Percentiles rank a stretch among this genome's conserved stretches.
Conservation (phyloP, 2,329 filamentous ascomycete species). For the Chaetothyriales sp. region DNA sequence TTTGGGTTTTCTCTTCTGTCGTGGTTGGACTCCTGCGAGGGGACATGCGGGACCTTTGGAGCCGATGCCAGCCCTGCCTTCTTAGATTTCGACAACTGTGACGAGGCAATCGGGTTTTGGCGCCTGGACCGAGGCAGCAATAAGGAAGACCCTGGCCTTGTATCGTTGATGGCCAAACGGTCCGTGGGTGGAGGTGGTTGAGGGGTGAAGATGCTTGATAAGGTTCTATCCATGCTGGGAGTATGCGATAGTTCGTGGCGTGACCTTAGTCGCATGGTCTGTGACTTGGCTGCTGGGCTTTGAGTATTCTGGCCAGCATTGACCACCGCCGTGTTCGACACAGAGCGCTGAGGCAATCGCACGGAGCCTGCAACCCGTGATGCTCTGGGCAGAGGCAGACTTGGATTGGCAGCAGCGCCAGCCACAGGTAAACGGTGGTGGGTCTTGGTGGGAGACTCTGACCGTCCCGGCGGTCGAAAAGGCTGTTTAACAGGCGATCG, state of each 20-base stretch:
- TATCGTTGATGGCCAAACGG: not conserved
- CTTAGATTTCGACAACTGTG: constrained; percentile 2
- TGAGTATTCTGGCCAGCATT: not conserved
- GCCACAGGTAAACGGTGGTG: constrained; percentile 2
- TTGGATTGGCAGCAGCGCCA: constrained; percentile 8
- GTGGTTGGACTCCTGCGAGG: constrained; percentile 6
- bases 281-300: not conserved
- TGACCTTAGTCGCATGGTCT: not conserved
- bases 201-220: not conserved
- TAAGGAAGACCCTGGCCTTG: not conserved
- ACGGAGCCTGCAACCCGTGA: constrained; percentile 9
- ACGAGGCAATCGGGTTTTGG: constrained; percentile 8
- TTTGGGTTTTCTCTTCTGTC: constrained; percentile 38
- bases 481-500: constrained; percentile 11
- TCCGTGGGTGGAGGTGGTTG: not conserved
- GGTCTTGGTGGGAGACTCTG: constrained; percentile 12
- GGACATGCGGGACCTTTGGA: not conserved
- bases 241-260: not conserved
- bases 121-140: constrained; percentile 8
- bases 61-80: constrained; percentile 1
- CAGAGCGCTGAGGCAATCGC: not conserved
- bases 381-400: constrained; percentile 14
- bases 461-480: constrained; percentile 12
- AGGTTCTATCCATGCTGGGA: not conserved
- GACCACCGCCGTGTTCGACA: not conserved